A percentile compares a stretch with the other conserved stretches of the same genome.
Evolutionary conservation across 2,329 filamentous ascomycete genomes (phyloP).

Genomic region (Rhynchosporium graminicola): DNA sequence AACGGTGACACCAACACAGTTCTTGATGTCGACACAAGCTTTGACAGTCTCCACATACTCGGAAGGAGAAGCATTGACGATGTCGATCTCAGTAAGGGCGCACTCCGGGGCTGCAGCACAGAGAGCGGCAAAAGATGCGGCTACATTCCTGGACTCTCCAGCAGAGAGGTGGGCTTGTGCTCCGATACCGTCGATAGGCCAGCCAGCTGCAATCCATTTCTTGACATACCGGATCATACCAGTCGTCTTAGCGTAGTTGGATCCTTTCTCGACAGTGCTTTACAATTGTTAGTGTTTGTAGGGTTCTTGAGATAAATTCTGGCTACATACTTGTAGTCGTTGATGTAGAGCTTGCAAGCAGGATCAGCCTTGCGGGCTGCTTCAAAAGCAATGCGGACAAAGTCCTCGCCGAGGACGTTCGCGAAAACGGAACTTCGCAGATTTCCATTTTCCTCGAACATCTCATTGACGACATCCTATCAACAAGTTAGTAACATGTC

Average conservation of each 20-base stretch:
- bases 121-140: slow-evolving; percentile 49
- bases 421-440: slow-evolving; percentile 62
- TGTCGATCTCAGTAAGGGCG: slow-evolving; percentile 69
- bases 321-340: slow-evolving; percentile 59
- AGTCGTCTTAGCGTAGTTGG: slow-evolving; percentile 57
- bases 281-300: not conserved
- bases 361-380: slow-evolving; percentile 68
- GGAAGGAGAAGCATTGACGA: slow-evolving; percentile 53
- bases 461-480: slow-evolving; percentile 63
- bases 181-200: slow-evolving; percentile 66
- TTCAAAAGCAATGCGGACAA: slow-evolving; percentile 69
- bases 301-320: too few relatives aligned
- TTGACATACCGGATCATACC: slow-evolving; percentile 60
- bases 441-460: slow-evolving; percentile 50
- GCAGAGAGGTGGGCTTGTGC: slow-evolving; percentile 38
- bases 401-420: slow-evolving; percentile 68
- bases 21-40: slow-evolving; percentile 37
- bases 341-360: slow-evolving; percentile 71
- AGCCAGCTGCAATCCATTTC: slow-evolving; percentile 61
- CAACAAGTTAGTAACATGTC: not conserved
- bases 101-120: slow-evolving; percentile 58
- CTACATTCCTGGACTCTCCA: slow-evolving; percentile 24
- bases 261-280: slow-evolving; percentile 30
- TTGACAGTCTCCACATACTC: slow-evolving; percentile 34
- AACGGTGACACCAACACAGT: slow-evolving; percentile 41